These are phyloP conservation scores for Pichia phayaonensis DNA, from an alignment of 805 yeast species.

Conservation along the genomic window DNA sequence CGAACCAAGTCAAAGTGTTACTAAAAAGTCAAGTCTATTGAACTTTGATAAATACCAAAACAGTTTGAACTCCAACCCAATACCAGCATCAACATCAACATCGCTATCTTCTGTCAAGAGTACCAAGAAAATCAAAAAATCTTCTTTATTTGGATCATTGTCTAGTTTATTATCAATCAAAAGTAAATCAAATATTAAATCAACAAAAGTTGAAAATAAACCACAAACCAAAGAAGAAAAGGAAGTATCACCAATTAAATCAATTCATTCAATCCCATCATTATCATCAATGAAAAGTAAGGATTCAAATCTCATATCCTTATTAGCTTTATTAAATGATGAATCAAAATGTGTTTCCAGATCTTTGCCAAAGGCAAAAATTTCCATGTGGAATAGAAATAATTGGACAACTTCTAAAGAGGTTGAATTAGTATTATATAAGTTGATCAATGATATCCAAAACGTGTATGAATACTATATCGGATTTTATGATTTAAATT, in stretches of 20 bases:
- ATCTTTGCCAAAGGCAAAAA: conserved; percentile 16
- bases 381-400: conserved; percentile 21
- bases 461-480: not conserved
- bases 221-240: no score
- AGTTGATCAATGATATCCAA: not conserved
- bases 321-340: not conserved
- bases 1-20: not conserved
- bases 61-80: not conserved
- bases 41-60: conserved; percentile 7
- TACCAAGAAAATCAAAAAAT: conserved; percentile 14
- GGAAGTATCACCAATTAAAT: conserved; percentile 4
- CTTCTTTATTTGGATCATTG: conserved; percentile 20
- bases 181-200: not conserved
- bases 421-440: not conserved
- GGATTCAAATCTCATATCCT: not conserved
- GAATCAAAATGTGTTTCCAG: not conserved
- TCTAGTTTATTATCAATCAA: conserved; percentile 4
- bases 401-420: conserved; percentile 21
- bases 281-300: not conserved
- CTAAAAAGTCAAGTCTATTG: not conserved
- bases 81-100: no score
- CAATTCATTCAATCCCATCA: conserved; percentile 1
- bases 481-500: not conserved
- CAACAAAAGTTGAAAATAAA: not conserved
- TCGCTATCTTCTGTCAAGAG: not conserved